Conservation (phyloP, 78 protist genomes). For the Cavenderia fasciculata region DNA sequence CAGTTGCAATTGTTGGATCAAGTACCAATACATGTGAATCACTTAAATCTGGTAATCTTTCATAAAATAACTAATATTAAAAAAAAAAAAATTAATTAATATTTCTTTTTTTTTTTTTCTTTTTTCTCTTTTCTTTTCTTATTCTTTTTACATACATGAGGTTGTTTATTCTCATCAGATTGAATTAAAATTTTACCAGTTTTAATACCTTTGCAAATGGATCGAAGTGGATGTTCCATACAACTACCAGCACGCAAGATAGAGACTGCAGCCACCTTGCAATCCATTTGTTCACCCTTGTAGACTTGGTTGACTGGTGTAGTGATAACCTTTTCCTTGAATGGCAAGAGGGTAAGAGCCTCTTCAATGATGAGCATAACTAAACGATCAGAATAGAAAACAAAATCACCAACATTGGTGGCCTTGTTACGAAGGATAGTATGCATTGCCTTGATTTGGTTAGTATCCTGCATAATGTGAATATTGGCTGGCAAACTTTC, state of each 20-base stretch:
- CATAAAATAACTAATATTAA: constrained; percentile 64
- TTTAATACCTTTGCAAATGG: constrained; percentile 83
- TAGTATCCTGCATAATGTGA: constrained; percentile 28
- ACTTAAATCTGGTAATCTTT: constrained; percentile 57
- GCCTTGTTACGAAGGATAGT: constrained; percentile 57
- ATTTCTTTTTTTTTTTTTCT: background rate
- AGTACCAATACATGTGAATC: constrained; percentile 75
- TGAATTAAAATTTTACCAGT: constrained; percentile 91
- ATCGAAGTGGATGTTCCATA: constrained; percentile 88
- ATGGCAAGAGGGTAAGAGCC: constrained; percentile 81
- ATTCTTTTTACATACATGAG: constrained; percentile 21
- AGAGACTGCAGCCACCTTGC: constrained; percentile 78
- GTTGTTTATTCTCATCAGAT: constrained; percentile 81
- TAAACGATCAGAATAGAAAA: constrained; percentile 85
- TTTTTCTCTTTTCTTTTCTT: background rate
- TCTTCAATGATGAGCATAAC: constrained; percentile 83
- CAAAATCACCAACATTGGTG: constrained; percentile 62
- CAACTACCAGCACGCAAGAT: constrained; percentile 88
- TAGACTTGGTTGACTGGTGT: constrained; percentile 81
- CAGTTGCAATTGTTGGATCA: constrained; percentile 84
- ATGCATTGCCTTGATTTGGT: constrained; percentile 50
- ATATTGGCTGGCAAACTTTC: constrained; percentile 21
- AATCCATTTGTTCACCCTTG: constrained; percentile 18
- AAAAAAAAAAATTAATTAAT: background rate
- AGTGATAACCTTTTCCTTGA: constrained; percentile 17